These are phyloP conservation scores for Penicillium nucicola DNA, from an alignment of 495 filamentous ascomycete species.

Conservation along the genomic window DNA sequence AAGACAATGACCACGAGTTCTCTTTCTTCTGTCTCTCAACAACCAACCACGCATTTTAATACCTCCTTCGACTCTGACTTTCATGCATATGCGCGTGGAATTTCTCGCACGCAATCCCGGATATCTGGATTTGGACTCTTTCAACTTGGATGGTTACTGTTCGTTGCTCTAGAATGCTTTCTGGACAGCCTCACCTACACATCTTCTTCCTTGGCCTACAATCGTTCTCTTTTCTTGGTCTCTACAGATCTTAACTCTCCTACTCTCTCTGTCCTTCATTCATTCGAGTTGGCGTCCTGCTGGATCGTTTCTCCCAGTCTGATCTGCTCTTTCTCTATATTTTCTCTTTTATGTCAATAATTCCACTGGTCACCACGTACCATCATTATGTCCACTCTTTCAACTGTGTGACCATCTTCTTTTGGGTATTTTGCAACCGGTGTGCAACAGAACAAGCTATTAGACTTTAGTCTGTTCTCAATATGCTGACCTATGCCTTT, in stretches of 20 bases:
- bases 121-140: neutral
- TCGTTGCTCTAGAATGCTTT: neutral
- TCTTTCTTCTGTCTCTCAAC: slow-evolving; percentile 22
- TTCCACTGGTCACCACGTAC: slow-evolving; percentile 11
- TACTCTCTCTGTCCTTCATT: slow-evolving; percentile 19
- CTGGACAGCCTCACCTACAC: neutral
- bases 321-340: slow-evolving; percentile 16
- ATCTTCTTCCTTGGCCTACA: slow-evolving; percentile 16
- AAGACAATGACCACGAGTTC: slow-evolving; percentile 31
- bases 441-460: slow-evolving; percentile 18
- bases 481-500: neutral
- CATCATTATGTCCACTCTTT: slow-evolving; percentile 8
- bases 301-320: slow-evolving; percentile 11
- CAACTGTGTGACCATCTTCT: slow-evolving; percentile 13
- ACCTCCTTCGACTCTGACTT: neutral
- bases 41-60: slow-evolving; percentile 9
- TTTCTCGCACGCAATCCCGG: neutral
- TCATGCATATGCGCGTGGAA: slow-evolving; percentile 5
- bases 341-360: slow-evolving; percentile 26
- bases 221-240: slow-evolving; percentile 16
- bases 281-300: slow-evolving; percentile 11
- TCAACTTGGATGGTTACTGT: slow-evolving; percentile 3
- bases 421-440: slow-evolving; percentile 10
- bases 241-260: slow-evolving; percentile 11
- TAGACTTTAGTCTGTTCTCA: slow-evolving; percentile 12